A percentile compares a stretch with the other conserved stretches of the same genome.
Evolutionary conservation across 169 alveolate species (phyloP).

Genomic region (Plasmodium reichenowi): DNA sequence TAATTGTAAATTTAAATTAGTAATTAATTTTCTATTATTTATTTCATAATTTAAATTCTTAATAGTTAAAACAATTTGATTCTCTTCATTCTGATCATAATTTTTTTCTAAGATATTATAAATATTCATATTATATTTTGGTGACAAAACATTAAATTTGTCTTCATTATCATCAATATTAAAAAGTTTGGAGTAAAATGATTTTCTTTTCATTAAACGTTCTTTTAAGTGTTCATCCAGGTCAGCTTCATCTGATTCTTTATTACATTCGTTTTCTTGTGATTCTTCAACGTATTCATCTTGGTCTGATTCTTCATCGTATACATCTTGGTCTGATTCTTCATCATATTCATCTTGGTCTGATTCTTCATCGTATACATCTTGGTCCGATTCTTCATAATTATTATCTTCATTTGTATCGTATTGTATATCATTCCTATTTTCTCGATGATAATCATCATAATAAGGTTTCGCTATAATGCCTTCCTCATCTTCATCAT

Average conservation of each 20-base stretch:
- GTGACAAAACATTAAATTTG: conserved; percentile 36
- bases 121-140: conserved; percentile 68
- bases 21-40: conserved; percentile 78
- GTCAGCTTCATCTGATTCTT: background rate
- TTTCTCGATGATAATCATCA: no score
- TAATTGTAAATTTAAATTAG: conserved; percentile 78
- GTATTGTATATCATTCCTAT: no score
- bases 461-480: no score
- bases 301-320: background rate
- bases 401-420: background rate
- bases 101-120: conserved; percentile 59
- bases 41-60: conserved; percentile 66
- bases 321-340: background rate
- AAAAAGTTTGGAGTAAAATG: conserved; percentile 22
- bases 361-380: background rate
- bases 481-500: no score
- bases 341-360: background rate
- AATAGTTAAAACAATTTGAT: conserved; percentile 36
- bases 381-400: background rate
- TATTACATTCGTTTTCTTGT: background rate
- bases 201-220: background rate
- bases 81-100: conserved; percentile 47
- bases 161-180: conserved; percentile 16
- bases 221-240: background rate
- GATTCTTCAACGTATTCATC: background rate